Base-by-base conservation (phyloP, 148 eudicot genomes). In the Salicornia ramosissima region DNA sequence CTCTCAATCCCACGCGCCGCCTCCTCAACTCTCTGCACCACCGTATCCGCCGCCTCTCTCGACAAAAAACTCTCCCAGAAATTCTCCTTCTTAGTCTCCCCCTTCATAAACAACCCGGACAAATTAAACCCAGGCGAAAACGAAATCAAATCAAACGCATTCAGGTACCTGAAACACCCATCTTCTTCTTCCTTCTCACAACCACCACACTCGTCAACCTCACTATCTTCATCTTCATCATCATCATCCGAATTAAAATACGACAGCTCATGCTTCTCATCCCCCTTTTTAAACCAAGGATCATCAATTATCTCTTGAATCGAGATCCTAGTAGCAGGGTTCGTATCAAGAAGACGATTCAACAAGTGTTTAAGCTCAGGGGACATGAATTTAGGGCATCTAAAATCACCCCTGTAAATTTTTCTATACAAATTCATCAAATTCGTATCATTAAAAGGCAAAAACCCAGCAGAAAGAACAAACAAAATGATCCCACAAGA, bases 391-490 rank as follows among this genome's bases (percentile, higher is more conserved):
- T 78, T 83, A 8, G 96, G 91, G 49, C 87, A 85, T 50, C 83
- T 69, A 36, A 83, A 91, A 2, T 86, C 86, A 10, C 97, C 97
- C 55, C 75, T 73, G 75, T 84, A 83, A 54, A 91, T 89, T 26
- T 89, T 91, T 56, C 85, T 62, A 46, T 91, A 91, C 84, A 91
- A 79, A 11, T 81, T 85, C 96, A 91, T 91, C 26, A 91, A 33
- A 79, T 88, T 91, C 0, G 81, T 57, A 53, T 88, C 96, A 14
- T 84, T 85, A 55, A 91, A 91, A 18, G 97, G 97, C 8, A 91
- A 51, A 75, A 78, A 89, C 4, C 97, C 97, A 4, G 96, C 87
- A 8, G 78, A 80, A 0, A 91, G 57, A 2, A 91, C 92, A 61
- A 52, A 91, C 2, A 91, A 69, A 0, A 91, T 79, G 6, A 91